Percentiles rank a stretch among this genome's conserved stretches.
These are phyloP conservation scores for Dryadomyces quercivorus DNA, from an alignment of 2,329 filamentous ascomycete species.

Conservation along the genomic window DNA sequence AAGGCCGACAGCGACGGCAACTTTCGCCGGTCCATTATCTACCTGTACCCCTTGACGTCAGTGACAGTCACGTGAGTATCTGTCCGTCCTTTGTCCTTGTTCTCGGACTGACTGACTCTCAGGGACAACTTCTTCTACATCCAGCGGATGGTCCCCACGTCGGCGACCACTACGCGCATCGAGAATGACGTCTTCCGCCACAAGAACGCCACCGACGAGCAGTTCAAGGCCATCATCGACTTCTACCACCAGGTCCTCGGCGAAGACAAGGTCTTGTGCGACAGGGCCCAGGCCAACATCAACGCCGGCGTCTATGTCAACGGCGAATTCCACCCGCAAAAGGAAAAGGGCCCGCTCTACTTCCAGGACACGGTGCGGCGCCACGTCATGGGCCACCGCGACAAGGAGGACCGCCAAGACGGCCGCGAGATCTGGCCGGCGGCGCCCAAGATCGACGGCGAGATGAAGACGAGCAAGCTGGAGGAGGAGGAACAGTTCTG, in stretches of 20 bases:
- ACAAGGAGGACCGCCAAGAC: slow-evolving; percentile 13
- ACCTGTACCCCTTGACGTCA: slow-evolving; percentile 26
- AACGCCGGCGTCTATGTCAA: slow-evolving; percentile 37
- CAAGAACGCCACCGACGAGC: slow-evolving; percentile 30
- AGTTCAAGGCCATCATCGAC: slow-evolving; percentile 31
- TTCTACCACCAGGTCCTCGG: slow-evolving; percentile 39
- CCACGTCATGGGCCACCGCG: slow-evolving; percentile 17
- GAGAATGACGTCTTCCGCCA: slow-evolving; percentile 40
- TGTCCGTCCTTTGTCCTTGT: not conserved
- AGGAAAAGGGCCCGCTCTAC: slow-evolving; percentile 40
- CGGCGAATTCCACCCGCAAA: slow-evolving; percentile 37
- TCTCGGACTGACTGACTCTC: not conserved
- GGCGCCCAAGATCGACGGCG: slow-evolving; percentile 12
- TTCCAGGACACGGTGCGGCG: slow-evolving; percentile 21
- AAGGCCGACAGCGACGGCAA: slow-evolving; percentile 6
- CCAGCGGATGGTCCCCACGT: slow-evolving; percentile 35
- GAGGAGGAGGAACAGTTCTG: slow-evolving; percentile 19
- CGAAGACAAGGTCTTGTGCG: slow-evolving; percentile 39
- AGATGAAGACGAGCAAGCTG: slow-evolving; percentile 14
- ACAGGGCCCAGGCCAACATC: slow-evolving; percentile 35
- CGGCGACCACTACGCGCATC: slow-evolving; percentile 28
- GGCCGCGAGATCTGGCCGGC: slow-evolving; percentile 20
- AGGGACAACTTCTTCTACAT: slow-evolving; percentile 38
- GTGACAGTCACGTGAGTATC: slow-evolving; percentile 24
- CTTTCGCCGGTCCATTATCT: slow-evolving; percentile 20